Evolutionary conservation across 140 eudicot genomes (phyloP).

Genomic region (Stevia rebaudiana): DNA sequence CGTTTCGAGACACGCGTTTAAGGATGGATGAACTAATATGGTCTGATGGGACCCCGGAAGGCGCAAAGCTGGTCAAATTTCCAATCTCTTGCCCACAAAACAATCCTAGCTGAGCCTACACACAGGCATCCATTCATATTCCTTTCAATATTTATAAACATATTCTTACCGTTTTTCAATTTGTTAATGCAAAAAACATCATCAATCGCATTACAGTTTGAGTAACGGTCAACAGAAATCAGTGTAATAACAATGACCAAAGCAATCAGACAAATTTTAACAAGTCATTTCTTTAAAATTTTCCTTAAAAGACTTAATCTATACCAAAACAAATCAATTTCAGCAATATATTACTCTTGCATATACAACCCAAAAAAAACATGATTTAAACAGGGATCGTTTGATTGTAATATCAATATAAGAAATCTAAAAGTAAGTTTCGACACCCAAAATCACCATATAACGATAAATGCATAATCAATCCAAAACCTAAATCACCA

Average conservation of each 20-base stretch:
- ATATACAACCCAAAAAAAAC: background rate
- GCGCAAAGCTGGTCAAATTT: constrained; percentile 57
- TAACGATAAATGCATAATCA: background rate
- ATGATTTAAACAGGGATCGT: background rate
- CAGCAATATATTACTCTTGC: background rate
- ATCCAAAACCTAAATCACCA: background rate
- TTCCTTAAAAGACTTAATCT: background rate
- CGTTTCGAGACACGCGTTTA: constrained; percentile 66
- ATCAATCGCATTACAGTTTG: background rate
- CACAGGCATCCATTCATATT: constrained; percentile 55
- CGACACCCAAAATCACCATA: background rate
- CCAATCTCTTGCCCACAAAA: constrained; percentile 83
- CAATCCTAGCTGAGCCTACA: constrained; percentile 91
- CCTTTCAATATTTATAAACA: constrained; percentile 37
- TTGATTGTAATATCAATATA: background rate
- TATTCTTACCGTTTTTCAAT: constrained; percentile 18
- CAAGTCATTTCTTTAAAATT: background rate
- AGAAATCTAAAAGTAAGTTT: background rate
- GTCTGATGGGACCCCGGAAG: constrained; percentile 49
- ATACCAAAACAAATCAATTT: background rate
- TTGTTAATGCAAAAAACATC: background rate
- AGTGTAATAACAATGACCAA: too few relatives aligned
- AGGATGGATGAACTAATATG: constrained; percentile 42
- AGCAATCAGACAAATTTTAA: too few relatives aligned
- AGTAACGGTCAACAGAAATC: background rate